Percentiles rank a stretch among this genome's conserved stretches.
phyloP scores from a whole-genome alignment of 2,329 filamentous ascomycete species.

The Harringtonia lauricola region DNA sequence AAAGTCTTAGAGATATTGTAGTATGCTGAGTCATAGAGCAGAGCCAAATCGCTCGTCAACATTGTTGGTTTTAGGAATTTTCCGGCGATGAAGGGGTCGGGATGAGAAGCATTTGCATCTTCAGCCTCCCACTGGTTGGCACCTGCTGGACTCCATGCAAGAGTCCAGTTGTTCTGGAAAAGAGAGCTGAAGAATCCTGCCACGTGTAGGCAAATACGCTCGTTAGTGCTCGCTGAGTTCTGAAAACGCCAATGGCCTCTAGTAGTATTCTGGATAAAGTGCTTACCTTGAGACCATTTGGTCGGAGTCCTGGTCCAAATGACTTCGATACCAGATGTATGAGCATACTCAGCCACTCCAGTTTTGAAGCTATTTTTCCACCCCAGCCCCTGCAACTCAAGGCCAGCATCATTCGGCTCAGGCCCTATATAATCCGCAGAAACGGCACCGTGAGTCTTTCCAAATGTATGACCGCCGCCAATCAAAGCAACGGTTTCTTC shows the following conservation, averaged over 20 bases:
- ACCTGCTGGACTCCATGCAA: slow-evolving; percentile 63
- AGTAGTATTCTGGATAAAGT: not conserved
- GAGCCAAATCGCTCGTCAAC: slow-evolving; percentile 64
- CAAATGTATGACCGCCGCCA: slow-evolving; percentile 67
- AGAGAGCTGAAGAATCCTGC: slow-evolving; percentile 58
- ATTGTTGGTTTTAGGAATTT: slow-evolving; percentile 66
- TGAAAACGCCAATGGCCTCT: not conserved
- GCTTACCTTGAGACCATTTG: slow-evolving; percentile 55
- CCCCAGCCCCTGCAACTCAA: slow-evolving; percentile 61
- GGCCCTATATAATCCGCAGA: slow-evolving; percentile 50
- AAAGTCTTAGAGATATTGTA: slow-evolving; percentile 66
- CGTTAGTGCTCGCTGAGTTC: not conserved
- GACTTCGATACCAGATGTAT: slow-evolving; percentile 68
- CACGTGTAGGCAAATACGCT: not conserved
- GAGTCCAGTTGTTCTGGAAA: slow-evolving; percentile 69
- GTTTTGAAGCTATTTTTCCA: slow-evolving; percentile 55
- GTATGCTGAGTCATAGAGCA: slow-evolving; percentile 60
- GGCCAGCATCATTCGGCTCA: slow-evolving; percentile 54
- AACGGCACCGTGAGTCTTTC: slow-evolving; percentile 70
- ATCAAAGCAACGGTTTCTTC: slow-evolving; percentile 74
- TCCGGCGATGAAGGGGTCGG: slow-evolving; percentile 56
- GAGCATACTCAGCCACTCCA: slow-evolving; percentile 61
- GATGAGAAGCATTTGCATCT: slow-evolving; percentile 48
- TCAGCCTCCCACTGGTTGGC: slow-evolving; percentile 70
- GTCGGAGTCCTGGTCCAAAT: slow-evolving; percentile 68